A percentile compares a stretch with the other conserved stretches of the same genome.
phyloP scores from a whole-genome alignment of 768 basidiomycete genomes.

The Leccinellum rugosiceps region DNA sequence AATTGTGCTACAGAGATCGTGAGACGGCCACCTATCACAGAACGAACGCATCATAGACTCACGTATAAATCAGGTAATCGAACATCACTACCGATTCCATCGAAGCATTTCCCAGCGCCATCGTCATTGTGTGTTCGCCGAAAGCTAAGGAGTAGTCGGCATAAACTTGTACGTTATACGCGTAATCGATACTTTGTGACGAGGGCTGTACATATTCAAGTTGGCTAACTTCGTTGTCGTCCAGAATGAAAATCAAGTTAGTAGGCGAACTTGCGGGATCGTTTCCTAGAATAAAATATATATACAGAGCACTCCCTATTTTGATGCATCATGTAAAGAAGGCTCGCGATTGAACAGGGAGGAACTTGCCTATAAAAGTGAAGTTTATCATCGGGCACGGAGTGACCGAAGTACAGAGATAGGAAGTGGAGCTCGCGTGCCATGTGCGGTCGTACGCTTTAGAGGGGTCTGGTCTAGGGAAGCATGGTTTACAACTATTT shows the following conservation, averaged over 20 bases:
- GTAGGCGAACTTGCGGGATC: not conserved
- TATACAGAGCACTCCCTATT: constrained; percentile 15
- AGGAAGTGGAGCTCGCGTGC: too few species aligned
- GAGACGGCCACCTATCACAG: too few species aligned
- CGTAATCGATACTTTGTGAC: not conserved
- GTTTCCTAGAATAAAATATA: constrained; percentile 19
- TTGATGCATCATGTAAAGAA: not conserved
- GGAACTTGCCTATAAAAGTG: constrained; percentile 9
- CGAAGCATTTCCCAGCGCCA: constrained; percentile 1
- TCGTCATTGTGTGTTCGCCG: constrained; percentile 7
- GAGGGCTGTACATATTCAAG: constrained; percentile 2
- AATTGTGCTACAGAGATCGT: too few species aligned
- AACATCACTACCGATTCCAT: constrained; percentile 6
- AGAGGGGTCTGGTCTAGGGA: too few species aligned
- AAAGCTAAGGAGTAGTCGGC: constrained; percentile 6
- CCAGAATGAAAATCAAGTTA: constrained; percentile 5
- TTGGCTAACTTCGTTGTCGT: not conserved
- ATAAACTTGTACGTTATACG: constrained; percentile 17
- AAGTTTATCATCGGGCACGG: too few species aligned
- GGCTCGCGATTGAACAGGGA: not conserved
- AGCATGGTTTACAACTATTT: too few species aligned
- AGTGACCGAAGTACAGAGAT: too few species aligned
- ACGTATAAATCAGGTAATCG: constrained; percentile 20
- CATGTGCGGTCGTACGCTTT: too few species aligned
- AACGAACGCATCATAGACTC: too few species aligned